These are phyloP conservation scores for Lactuca saligna DNA, from an alignment of 129 eudicot genomes.

Conservation along the genomic window DNA sequence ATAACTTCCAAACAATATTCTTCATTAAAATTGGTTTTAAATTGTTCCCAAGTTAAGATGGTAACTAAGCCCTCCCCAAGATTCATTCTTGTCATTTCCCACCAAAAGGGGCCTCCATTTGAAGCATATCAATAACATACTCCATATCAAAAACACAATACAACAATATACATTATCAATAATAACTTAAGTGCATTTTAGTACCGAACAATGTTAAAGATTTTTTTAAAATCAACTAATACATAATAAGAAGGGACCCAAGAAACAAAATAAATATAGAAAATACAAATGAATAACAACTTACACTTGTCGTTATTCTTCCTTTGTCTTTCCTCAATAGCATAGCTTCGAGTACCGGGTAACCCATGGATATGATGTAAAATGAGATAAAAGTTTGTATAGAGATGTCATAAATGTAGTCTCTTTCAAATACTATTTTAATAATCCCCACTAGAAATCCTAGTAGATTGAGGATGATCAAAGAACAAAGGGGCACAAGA, in stretches of 20 bases:
- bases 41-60: too few species aligned
- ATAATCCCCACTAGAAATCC: constrained; percentile 31
- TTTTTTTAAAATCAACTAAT: constrained; percentile 7
- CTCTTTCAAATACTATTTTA: constrained; percentile 4
- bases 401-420: constrained; percentile 24
- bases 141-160: neutral
- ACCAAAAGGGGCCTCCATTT: too few species aligned
- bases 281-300: constrained; percentile 28
- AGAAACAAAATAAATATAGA: constrained; percentile 20
- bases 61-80: too few species aligned
- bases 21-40: too few species aligned
- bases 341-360: constrained; percentile 55
- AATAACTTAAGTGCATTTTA: neutral
- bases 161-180: neutral
- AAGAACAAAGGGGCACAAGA: constrained; percentile 41
- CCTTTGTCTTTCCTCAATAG: constrained; percentile 52
- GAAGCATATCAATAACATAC: too few species aligned
- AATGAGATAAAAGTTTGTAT: constrained; percentile 41
- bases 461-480: constrained; percentile 33
- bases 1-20: too few species aligned
- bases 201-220: too few species aligned
- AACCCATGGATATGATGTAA: constrained; percentile 29
- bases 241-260: constrained; percentile 22
- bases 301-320: constrained; percentile 25
- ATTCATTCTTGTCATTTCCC: too few species aligned